A percentile compares a stretch with the other conserved stretches of the same genome.
phyloP scores from a whole-genome alignment of 2,329 filamentous ascomycete genomes.

The Ophiostoma ips region DNA sequence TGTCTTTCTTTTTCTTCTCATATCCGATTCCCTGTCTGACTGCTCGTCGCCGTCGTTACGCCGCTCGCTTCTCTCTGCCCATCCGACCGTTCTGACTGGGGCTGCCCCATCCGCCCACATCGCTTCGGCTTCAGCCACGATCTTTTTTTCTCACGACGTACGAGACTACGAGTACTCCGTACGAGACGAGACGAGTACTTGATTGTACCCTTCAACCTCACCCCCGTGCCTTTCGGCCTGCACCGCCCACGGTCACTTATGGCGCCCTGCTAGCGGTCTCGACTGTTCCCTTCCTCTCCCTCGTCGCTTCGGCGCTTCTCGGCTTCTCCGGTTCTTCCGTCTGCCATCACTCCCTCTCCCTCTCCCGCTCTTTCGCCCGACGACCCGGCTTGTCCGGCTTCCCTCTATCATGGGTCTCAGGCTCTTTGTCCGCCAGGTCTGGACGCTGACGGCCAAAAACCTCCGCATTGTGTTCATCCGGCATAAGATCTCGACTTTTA shows the following conservation, averaged over 20 bases:
- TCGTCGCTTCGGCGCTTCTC: neutral
- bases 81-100: neutral
- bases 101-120: too few relatives aligned
- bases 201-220: too few relatives aligned
- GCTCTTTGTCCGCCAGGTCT: constrained; percentile 32
- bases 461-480: constrained; percentile 43
- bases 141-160: neutral
- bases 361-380: neutral
- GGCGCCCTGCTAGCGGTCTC: neutral
- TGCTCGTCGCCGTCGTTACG: too few relatives aligned
- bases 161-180: too few relatives aligned
- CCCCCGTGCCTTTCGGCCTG: too few relatives aligned
- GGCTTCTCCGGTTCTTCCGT: neutral
- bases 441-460: constrained; percentile 50
- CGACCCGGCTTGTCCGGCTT: neutral
- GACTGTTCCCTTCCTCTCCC: neutral
- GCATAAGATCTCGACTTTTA: constrained; percentile 35
- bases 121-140: neutral
- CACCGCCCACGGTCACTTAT: neutral
- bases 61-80: too few relatives aligned
- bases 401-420: constrained; percentile 1
- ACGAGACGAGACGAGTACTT: too few relatives aligned
- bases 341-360: neutral
- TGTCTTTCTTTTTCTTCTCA: too few relatives aligned
- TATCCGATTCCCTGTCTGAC: too few relatives aligned